These are phyloP conservation scores for Grifola frondosa DNA, from an alignment of 1,284 basidiomycete species.

Conservation along the genomic window DNA sequence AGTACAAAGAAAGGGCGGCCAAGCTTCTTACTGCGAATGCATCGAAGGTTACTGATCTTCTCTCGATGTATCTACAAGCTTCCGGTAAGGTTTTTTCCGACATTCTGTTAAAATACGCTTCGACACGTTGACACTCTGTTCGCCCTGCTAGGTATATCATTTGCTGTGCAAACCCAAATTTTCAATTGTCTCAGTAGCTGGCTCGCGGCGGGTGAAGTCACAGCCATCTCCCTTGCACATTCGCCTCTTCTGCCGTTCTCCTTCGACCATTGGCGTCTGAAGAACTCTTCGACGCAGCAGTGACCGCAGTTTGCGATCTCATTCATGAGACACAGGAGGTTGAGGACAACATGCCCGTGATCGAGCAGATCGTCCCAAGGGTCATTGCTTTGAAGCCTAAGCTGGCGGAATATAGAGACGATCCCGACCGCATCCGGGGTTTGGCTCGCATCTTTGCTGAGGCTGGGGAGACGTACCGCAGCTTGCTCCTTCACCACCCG, in stretches of 20 bases:
- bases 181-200: conserved; percentile 88
- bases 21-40: conserved; percentile 75
- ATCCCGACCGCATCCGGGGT: conserved; percentile 88
- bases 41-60: conserved; percentile 71
- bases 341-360: conserved; percentile 89
- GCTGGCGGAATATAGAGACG: conserved; percentile 63
- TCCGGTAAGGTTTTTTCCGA: conserved; percentile 55
- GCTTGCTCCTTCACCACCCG: conserved; percentile 87
- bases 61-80: conserved; percentile 91
- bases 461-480: conserved; percentile 93
- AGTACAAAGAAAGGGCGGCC: conserved; percentile 68
- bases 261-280: conserved; percentile 87
- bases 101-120: conserved; percentile 4
- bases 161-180: conserved; percentile 80
- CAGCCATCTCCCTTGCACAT: conserved; percentile 62
- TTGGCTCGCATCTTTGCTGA: conserved; percentile 92
- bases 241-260: conserved; percentile 84
- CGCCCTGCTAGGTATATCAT: conserved; percentile 73
- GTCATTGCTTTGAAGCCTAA: conserved; percentile 73
- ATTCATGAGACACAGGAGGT: conserved; percentile 99
- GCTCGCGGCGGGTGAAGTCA: conserved; percentile 87
- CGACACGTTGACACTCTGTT: not conserved
- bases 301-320: conserved; percentile 90
- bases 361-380: conserved; percentile 84
- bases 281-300: conserved; percentile 88